Evolutionary conservation across 2,329 filamentous ascomycete genomes (phyloP).

Genomic region (Geosmithia flava): DNA sequence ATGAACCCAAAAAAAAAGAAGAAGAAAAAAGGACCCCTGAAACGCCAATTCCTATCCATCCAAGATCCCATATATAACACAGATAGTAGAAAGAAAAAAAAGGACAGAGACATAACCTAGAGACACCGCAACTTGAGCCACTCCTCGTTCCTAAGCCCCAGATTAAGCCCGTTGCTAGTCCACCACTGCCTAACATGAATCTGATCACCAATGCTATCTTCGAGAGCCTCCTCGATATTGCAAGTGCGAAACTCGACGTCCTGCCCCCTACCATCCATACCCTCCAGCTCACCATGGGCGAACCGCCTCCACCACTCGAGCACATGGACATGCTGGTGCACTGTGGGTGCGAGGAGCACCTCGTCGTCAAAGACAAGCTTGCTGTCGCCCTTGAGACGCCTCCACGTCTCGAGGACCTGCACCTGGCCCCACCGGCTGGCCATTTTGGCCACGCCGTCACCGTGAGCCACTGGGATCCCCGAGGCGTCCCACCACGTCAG

Average conservation of each 20-base stretch:
- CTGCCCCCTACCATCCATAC: slow-evolving; percentile 43
- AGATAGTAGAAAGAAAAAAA: not conserved
- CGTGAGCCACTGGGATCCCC: slow-evolving; percentile 65
- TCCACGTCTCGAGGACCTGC: slow-evolving; percentile 73
- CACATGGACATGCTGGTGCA: slow-evolving; percentile 72
- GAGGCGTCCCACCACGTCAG: slow-evolving; percentile 83
- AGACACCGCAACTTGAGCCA: slow-evolving; percentile 78
- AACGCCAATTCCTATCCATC: too few relatives aligned
- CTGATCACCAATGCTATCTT: slow-evolving; percentile 70
- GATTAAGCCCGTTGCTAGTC: slow-evolving; percentile 70
- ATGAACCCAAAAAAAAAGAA: too few relatives aligned
- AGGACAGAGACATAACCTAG: slow-evolving; percentile 14
- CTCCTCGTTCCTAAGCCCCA: slow-evolving; percentile 72
- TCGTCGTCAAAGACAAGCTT: slow-evolving; percentile 68
- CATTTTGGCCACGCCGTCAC: slow-evolving; percentile 72
- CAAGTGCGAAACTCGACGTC: slow-evolving; percentile 88
- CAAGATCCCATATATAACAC: too few relatives aligned
- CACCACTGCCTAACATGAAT: slow-evolving; percentile 74
- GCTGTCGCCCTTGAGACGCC: slow-evolving; percentile 51
- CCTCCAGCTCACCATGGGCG: slow-evolving; percentile 39
- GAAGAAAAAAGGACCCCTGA: too few relatives aligned
- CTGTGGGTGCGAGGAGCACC: slow-evolving; percentile 76
- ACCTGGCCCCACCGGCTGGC: slow-evolving; percentile 80
- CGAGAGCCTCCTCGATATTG: slow-evolving; percentile 88
- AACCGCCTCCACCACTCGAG: slow-evolving; percentile 87